Evolutionary conservation across 352 stramenopile species (phyloP), one percentile per base, ranked within the genome.

Genomic region (Poterioochromonas sp.): DNA sequence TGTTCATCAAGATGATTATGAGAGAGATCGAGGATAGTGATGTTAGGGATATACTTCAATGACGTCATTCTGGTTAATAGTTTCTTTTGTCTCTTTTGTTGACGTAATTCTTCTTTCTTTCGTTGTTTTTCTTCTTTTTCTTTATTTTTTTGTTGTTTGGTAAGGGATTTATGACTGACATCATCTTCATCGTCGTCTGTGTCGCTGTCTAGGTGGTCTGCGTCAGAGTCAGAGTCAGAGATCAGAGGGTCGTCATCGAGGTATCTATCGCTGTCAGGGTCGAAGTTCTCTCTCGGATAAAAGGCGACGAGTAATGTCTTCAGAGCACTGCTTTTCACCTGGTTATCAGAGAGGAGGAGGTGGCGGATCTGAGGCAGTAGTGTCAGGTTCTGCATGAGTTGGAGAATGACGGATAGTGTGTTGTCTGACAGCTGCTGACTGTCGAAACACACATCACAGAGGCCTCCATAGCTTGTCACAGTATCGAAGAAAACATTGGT

Each of bases 271-370:
- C n/a, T n/a, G 53, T 74, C 65, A 18, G 39, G 65, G n/a, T 58
- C 65, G 29, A 26, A 8, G 22, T 8, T 18, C 12, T 58, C 65
- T n/a, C 53, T 58, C 39, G 65, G 65, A 37, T 37, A 74, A 54
- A 58, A 74, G 3, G 65, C 65, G 12, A 53, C 26, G 8, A 74
- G 39, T 18, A 74, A 37, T 5, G 65, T n/a, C 34, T 74, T 74
- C 12, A 63, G 12, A 29, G 65, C 65, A 12, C 73, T 29, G 65
- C 5, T 20, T 74, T 5, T 29, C 11, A 74, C 12, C 12, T 58
- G 3, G 34, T 74, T 74, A 37, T 54, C 53, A 37, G 5, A 12
- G 22, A 74, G 39, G 20, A 58, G 73, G 20, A 74, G 12, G 26
- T 12, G 11, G 22, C 65, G 39, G 5, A 74, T 32, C 3, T 54